Percentiles rank a stretch among this genome's conserved stretches.
phyloP scores from a whole-genome alignment of 495 filamentous ascomycete genomes.

The Hypomontagnella submonticulosa region DNA sequence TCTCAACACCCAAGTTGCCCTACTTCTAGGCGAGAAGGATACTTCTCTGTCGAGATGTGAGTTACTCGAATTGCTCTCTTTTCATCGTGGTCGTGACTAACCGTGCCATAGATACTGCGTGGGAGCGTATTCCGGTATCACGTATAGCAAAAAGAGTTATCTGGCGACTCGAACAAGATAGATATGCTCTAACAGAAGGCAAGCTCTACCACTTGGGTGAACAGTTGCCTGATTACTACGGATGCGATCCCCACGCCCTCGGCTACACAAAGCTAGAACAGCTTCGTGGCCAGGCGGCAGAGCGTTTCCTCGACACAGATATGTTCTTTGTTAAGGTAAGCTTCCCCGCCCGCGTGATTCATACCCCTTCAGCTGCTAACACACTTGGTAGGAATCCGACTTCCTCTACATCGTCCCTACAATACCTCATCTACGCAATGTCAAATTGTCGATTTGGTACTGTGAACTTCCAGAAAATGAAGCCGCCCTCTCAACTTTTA shows the following conservation, averaged over 20 bases:
- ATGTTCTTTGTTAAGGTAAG: constrained; percentile 83
- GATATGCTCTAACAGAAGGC: constrained; percentile 59
- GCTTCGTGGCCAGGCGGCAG: constrained; percentile 57
- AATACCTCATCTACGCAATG: constrained; percentile 72
- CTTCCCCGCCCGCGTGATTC: not conserved
- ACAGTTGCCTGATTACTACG: constrained; percentile 57
- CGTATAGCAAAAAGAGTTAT: constrained; percentile 58
- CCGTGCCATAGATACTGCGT: constrained; percentile 67
- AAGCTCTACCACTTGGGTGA: constrained; percentile 57
- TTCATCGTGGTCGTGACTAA: constrained; percentile 12
- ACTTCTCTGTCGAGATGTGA: constrained; percentile 76
- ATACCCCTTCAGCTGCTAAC: constrained; percentile 42
- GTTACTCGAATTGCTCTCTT: constrained; percentile 38
- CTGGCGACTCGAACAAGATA: constrained; percentile 61
- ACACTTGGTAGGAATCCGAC: constrained; percentile 67
- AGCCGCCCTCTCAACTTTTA: constrained; percentile 48
- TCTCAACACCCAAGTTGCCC: constrained; percentile 78
- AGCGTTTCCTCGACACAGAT: constrained; percentile 64
- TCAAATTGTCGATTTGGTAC: constrained; percentile 66
- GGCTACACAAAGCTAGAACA: constrained; percentile 51
- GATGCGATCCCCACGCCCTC: constrained; percentile 52
- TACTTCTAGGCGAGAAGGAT: constrained; percentile 80
- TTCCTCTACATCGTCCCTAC: constrained; percentile 78
- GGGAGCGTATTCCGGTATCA: constrained; percentile 67
- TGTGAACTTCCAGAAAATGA: constrained; percentile 62